Evolutionary conservation across 331 rosid species (phyloP).

Genomic region (Cucumis variabilis): DNA sequence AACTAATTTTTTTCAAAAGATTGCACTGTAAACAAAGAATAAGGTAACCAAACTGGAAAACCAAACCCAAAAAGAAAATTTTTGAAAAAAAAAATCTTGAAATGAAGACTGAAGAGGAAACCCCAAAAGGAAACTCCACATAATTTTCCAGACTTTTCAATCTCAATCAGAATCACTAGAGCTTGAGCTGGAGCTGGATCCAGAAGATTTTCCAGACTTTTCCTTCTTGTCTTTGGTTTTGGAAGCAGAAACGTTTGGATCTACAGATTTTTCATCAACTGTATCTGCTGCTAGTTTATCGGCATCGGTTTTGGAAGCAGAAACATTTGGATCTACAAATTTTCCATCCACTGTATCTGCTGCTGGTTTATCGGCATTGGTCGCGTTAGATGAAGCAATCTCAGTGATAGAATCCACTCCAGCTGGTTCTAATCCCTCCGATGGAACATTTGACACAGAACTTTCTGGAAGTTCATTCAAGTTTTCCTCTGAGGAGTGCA

Average conservation of each 20-base stretch:
- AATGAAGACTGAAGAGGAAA: conserved; percentile 37
- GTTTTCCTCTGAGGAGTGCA: conserved; percentile 40
- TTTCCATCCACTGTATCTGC: conserved; percentile 35
- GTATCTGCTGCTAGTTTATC: neutral
- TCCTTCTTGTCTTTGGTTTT: conserved; percentile 23
- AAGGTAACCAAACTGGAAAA: no score
- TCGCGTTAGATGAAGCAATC: conserved; percentile 16
- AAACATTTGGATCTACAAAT: conserved; percentile 16
- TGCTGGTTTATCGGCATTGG: conserved; percentile 36
- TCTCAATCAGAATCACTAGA: conserved; percentile 60
- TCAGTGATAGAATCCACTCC: conserved; percentile 34
- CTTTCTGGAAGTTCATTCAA: conserved; percentile 29
- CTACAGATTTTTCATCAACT: conserved; percentile 34
- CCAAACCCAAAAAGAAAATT: neutral
- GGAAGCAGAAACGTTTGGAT: conserved; percentile 29
- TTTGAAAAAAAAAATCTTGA: conserved; percentile 14
- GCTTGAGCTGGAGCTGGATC: conserved; percentile 55
- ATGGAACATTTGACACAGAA: conserved; percentile 10
- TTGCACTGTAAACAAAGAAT: conserved; percentile 41
- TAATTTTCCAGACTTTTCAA: conserved; percentile 34
- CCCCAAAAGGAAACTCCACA: conserved; percentile 39
- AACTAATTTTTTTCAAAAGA: conserved; percentile 78
- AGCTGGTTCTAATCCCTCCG: conserved; percentile 39
- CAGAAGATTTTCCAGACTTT: conserved; percentile 43
- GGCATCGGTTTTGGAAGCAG: conserved; percentile 18